These are phyloP conservation scores for Pythium plurisporium DNA, from an alignment of 352 stramenopile species.

Conservation along the genomic window DNA sequence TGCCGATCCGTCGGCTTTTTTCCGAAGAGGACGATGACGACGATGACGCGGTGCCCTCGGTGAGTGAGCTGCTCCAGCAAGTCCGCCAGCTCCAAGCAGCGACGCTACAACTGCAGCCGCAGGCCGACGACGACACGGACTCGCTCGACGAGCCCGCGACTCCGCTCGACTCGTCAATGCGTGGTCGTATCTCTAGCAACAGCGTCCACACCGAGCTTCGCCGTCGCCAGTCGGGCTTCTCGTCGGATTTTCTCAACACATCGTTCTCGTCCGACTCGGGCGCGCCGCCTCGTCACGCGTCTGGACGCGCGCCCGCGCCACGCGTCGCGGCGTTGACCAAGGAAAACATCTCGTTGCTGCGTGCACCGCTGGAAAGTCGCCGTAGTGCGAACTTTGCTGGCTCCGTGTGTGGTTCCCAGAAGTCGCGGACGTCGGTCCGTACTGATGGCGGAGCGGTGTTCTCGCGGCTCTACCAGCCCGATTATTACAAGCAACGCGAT, in stretches of 20 bases:
- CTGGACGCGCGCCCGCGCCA: slow-evolving; percentile 28
- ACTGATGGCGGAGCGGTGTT: slow-evolving; percentile 81
- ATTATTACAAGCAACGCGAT: slow-evolving; percentile 78
- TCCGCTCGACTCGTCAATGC: slow-evolving; percentile 2
- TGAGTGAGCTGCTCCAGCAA: slow-evolving; percentile 51
- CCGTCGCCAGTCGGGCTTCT: slow-evolving; percentile 18
- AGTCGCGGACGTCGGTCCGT: slow-evolving; percentile 65
- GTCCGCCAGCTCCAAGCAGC: slow-evolving; percentile 41
- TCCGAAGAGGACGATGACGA: slow-evolving; percentile 15
- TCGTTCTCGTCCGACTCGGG: slow-evolving; percentile 38
- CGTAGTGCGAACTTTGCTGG: slow-evolving; percentile 33
- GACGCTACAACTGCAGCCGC: slow-evolving; percentile 25
- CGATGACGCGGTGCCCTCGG: slow-evolving; percentile 29
- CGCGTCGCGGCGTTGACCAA: slow-evolving; percentile 67
- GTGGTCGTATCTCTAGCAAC: slow-evolving; percentile 13
- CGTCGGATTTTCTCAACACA: slow-evolving; percentile 15
- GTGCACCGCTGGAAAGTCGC: slow-evolving; percentile 29
- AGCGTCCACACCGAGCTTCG: slow-evolving; percentile 6
- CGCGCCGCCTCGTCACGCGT: slow-evolving; percentile 24
- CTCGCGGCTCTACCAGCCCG: slow-evolving; percentile 76
- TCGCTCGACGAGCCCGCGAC: slow-evolving; percentile 10
- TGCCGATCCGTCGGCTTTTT: slow-evolving; percentile 28
- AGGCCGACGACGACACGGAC: slow-evolving; percentile 19
- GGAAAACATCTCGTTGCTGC: slow-evolving; percentile 77
- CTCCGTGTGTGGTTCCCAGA: slow-evolving; percentile 67